These are phyloP conservation scores for Tylopilus vinaceipallidus DNA, from an alignment of 768 basidiomycete genomes.

Conservation along the genomic window DNA sequence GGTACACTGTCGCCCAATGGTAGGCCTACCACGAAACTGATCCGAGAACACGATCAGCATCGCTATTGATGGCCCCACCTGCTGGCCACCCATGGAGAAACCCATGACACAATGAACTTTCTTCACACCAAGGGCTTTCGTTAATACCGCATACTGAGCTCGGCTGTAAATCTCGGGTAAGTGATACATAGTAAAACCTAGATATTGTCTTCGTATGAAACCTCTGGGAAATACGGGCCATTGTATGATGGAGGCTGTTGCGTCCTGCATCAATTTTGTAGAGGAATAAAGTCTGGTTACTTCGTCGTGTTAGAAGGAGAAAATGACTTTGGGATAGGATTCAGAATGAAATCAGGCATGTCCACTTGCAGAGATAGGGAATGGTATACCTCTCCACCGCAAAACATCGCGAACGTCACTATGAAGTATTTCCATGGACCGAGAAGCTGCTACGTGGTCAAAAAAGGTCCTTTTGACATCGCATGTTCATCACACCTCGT, in stretches of 20 bases:
- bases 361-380: background rate
- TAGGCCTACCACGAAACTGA: conserved; percentile 38
- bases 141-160: conserved; percentile 53
- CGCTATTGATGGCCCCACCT: conserved; percentile 22
- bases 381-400: conserved; percentile 51
- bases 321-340: conserved; percentile 39
- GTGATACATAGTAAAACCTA: background rate
- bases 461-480: background rate
- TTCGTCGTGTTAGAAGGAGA: conserved; percentile 60
- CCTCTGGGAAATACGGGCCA: conserved; percentile 55
- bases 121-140: conserved; percentile 42
- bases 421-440: conserved; percentile 52
- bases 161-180: conserved; percentile 35
- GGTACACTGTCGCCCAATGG: conserved; percentile 54
- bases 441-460: conserved; percentile 39
- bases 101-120: conserved; percentile 48
- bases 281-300: background rate
- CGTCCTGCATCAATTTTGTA: background rate
- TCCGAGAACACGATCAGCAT: background rate
- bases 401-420: conserved; percentile 56
- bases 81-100: conserved; percentile 60
- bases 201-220: conserved; percentile 51
- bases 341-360: background rate
- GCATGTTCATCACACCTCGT: conserved; percentile 39
- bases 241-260: conserved; percentile 51